Conservation (phyloP, 768 basidiomycete species). For the Boletus pseudopeckii region DNA sequence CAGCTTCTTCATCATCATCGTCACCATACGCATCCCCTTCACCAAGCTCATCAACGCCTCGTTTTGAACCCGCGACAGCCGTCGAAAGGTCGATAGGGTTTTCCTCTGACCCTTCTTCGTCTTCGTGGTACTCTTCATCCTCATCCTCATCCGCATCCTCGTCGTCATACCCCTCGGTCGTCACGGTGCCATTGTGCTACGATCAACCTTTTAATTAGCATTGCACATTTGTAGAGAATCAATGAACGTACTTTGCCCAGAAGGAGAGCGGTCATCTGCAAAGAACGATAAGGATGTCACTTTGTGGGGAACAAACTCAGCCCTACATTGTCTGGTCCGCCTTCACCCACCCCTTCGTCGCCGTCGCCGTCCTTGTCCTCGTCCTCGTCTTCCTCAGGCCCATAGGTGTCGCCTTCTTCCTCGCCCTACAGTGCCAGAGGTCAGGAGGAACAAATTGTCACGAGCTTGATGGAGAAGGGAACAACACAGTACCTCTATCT, state of each 20-base stretch:
- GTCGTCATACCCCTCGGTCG: constrained; percentile 4
- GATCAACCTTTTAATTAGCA: not conserved
- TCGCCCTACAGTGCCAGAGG: constrained; percentile 15
- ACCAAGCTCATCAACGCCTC: constrained; percentile 21
- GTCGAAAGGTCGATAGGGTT: constrained; percentile 10
- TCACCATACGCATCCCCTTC: constrained; percentile 10
- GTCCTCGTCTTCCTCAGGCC: constrained; percentile 5
- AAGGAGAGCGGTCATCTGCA: constrained; percentile 25
- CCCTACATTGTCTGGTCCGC: constrained; percentile 11
- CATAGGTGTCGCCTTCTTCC: constrained; percentile 9
- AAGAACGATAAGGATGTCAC: constrained; percentile 3
- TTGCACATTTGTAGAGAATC: not conserved
- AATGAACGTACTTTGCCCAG: constrained; percentile 15
- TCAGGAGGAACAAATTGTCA: not conserved
- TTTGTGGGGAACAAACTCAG: not conserved
- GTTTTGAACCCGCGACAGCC: constrained; percentile 22
- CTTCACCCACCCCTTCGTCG: not conserved
- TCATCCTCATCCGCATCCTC: constrained; percentile 20
- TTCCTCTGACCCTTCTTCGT: constrained; percentile 8
- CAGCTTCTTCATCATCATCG: constrained; percentile 4
- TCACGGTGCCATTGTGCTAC: constrained; percentile 16
- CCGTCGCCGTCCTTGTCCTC: constrained; percentile 23
- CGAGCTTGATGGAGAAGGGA: not conserved
- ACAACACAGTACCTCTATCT: constrained; percentile 18
- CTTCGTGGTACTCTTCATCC: constrained; percentile 18